Conservation (phyloP, 2,329 filamentous ascomycete genomes). For the Scedosporium apiospermum region DNA sequence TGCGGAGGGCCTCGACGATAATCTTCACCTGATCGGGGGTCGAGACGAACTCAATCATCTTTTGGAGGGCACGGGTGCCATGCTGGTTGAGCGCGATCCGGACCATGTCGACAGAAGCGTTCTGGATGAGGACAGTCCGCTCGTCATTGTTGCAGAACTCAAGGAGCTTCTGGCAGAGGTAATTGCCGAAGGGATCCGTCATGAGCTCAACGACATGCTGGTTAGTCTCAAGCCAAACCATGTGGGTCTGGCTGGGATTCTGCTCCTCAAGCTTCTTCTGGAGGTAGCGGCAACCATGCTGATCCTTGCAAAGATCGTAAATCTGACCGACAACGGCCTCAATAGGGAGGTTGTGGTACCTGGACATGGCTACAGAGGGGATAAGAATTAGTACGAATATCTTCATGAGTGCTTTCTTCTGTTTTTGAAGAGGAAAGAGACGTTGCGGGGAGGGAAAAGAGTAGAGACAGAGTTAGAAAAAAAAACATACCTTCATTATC, state of each 20-base stretch:
- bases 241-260: slow-evolving; percentile 70
- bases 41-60: slow-evolving; percentile 98
- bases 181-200: slow-evolving; percentile 99
- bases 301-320: slow-evolving; percentile 89
- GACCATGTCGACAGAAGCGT: slow-evolving; percentile 78
- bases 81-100: slow-evolving; percentile 95
- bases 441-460: not conserved
- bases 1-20: slow-evolving; percentile 75
- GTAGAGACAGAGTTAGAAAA: not conserved
- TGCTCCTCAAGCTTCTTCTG: slow-evolving; percentile 96
- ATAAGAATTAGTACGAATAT: slow-evolving; percentile 6
- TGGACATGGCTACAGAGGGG: slow-evolving; percentile 50
- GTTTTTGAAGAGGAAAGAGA: not conserved
- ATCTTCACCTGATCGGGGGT: slow-evolving; percentile 76
- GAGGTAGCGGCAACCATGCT: slow-evolving; percentile 92
- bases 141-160: slow-evolving; percentile 94
- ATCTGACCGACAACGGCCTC: slow-evolving; percentile 76
- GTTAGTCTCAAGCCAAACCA: slow-evolving; percentile 92
- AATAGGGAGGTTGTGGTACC: slow-evolving; percentile 74
- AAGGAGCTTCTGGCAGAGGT: slow-evolving; percentile 95
- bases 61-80: slow-evolving; percentile 90
- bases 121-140: slow-evolving; percentile 84
- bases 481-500: slow-evolving; percentile 55
- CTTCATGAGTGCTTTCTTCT: not conserved
- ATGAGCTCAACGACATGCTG: slow-evolving; percentile 93